These are phyloP conservation scores for Penicillium hesseltinei DNA, from an alignment of 2,329 filamentous ascomycete species.

Conservation along the genomic window DNA sequence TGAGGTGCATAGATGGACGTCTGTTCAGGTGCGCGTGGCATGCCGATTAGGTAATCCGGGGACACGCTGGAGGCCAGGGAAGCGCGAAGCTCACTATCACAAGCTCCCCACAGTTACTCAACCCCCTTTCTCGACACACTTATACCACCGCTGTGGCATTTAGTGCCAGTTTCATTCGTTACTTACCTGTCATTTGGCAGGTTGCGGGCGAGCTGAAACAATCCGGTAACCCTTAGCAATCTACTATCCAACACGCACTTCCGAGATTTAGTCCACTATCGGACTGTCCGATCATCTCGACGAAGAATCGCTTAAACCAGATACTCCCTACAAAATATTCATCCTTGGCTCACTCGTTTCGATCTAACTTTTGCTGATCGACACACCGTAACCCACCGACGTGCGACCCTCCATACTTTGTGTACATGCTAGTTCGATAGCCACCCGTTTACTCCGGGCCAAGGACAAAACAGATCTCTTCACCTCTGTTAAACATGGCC, in stretches of 20 bases:
- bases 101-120: neutral
- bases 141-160: conserved; percentile 19
- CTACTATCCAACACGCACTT: neutral
- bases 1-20: neutral
- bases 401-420: neutral
- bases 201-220: neutral
- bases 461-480: conserved; percentile 4
- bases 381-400: neutral
- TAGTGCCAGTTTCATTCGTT: conserved; percentile 32
- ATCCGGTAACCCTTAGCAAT: neutral
- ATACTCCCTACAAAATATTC: neutral
- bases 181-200: neutral
- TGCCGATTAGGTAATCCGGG: conserved; percentile 6
- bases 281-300: conserved; percentile 1
- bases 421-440: conserved; percentile 13
- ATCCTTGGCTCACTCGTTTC: neutral
- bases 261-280: conserved; percentile 2
- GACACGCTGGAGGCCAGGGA: neutral
- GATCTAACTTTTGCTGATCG: neutral
- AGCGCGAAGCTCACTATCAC: neutral
- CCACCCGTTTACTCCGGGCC: conserved; percentile 10
- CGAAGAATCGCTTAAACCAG: neutral
- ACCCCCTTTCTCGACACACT: neutral
- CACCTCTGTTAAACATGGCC: conserved; percentile 17
- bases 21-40: neutral